phyloP scores from a whole-genome alignment of 2,329 filamentous ascomycete species.

The Ophiosphaerella narmari region DNA sequence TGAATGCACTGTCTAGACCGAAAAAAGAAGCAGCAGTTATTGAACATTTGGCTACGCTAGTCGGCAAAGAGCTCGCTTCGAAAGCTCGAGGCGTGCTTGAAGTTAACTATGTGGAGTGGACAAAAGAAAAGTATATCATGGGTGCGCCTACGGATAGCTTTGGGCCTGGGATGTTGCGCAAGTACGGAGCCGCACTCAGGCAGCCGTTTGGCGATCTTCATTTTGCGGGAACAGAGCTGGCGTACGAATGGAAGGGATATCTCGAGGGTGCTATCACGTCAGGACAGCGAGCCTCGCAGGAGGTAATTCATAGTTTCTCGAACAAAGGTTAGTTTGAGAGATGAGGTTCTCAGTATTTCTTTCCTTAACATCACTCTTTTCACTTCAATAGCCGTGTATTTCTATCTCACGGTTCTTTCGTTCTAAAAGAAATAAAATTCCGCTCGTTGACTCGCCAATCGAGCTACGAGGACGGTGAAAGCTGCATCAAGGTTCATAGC shows the following conservation, averaged over 20 bases:
- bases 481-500: too few relatives aligned
- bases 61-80: slow-evolving; percentile 3
- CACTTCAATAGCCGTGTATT: too few relatives aligned
- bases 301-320: slow-evolving; percentile 41
- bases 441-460: too few relatives aligned
- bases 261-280: slow-evolving; percentile 60
- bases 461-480: too few relatives aligned
- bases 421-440: too few relatives aligned
- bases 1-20: slow-evolving; percentile 35
- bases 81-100: slow-evolving; percentile 7
- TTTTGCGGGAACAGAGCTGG: slow-evolving; percentile 60
- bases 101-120: slow-evolving; percentile 8
- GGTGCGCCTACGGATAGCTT: slow-evolving; percentile 4
- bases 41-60: slow-evolving; percentile 4
- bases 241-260: slow-evolving; percentile 59
- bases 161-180: slow-evolving; percentile 3
- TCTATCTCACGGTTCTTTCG: too few relatives aligned
- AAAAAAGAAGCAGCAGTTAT: slow-evolving; percentile 37
- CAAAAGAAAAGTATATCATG: slow-evolving; percentile 3
- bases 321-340: too few relatives aligned
- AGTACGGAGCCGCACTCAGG: slow-evolving; percentile 2
- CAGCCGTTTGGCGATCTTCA: slow-evolving; percentile 43
- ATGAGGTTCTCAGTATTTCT: too few relatives aligned
- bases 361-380: too few relatives aligned
- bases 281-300: slow-evolving; percentile 53